These are phyloP conservation scores for Davidsoniella virescens DNA, from an alignment of 2,329 filamentous ascomycete species.

Conservation along the genomic window DNA sequence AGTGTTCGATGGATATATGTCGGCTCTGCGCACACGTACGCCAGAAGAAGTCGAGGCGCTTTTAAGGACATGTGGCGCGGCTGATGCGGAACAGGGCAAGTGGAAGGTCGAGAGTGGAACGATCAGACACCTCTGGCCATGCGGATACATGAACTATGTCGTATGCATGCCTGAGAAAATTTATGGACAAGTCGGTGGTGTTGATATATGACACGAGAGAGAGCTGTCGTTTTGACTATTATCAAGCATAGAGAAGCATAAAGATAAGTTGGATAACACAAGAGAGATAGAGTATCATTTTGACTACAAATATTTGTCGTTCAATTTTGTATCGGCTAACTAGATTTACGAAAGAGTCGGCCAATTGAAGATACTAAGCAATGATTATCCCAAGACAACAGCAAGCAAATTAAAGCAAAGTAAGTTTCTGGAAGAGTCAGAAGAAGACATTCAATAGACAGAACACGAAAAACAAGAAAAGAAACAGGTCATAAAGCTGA, in stretches of 20 bases:
- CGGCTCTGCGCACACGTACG: slow-evolving; percentile 49
- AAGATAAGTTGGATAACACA: background rate
- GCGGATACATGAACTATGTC: slow-evolving; percentile 35
- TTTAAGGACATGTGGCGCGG: slow-evolving; percentile 32
- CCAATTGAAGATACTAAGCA: background rate
- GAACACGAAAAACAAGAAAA: slow-evolving; percentile 1
- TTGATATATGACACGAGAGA: background rate
- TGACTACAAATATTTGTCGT: no score
- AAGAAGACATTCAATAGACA: background rate
- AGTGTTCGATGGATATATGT: slow-evolving; percentile 53
- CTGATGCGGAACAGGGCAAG: slow-evolving; percentile 23
- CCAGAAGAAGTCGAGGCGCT: slow-evolving; percentile 46
- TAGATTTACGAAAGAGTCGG: no score
- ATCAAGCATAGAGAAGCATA: background rate
- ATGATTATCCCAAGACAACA: background rate
- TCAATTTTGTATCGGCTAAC: no score
- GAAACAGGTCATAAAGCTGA: slow-evolving; percentile 2
- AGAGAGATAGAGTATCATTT: no score
- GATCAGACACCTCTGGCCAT: slow-evolving; percentile 32
- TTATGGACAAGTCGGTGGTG: background rate
- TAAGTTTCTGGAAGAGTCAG: no score
- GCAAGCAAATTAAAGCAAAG: background rate
- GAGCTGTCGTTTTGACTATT: no score
- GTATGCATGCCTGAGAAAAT: slow-evolving; percentile 26
- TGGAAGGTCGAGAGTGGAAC: slow-evolving; percentile 35